Conservation (phyloP, 345 rosid species). For the Hevea brasiliensis region DNA sequence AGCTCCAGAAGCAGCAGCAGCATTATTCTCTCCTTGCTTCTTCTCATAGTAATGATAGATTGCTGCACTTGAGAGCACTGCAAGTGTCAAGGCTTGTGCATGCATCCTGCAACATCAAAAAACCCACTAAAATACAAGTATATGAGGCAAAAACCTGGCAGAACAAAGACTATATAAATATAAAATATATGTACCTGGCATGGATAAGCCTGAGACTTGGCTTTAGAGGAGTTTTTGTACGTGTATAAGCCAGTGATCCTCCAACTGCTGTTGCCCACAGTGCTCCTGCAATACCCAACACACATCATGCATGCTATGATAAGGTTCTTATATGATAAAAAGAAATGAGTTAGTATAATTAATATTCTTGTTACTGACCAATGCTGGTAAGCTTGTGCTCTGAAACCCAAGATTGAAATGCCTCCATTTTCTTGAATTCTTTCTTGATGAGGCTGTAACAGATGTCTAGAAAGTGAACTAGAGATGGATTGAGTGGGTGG, state of each 20-base stretch:
- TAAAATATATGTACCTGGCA: slow-evolving; percentile 44
- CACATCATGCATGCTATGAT: not conserved
- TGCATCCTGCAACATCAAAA: slow-evolving; percentile 48
- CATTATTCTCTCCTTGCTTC: slow-evolving; percentile 13
- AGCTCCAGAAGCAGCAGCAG: not conserved
- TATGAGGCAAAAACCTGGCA: too few species aligned
- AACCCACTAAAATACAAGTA: too few species aligned
- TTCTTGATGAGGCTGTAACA: too few species aligned
- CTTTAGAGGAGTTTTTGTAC: slow-evolving; percentile 50
- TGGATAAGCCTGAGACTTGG: slow-evolving; percentile 72
- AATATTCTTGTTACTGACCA: slow-evolving; percentile 27
- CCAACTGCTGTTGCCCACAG: slow-evolving; percentile 64
- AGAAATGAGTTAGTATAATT: not conserved
- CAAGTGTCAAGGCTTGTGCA: slow-evolving; percentile 69
- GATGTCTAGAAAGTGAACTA: too few species aligned
- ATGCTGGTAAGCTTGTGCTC: slow-evolving; percentile 65
- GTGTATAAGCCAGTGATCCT: slow-evolving; percentile 56
- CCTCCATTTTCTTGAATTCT: slow-evolving; percentile 40
- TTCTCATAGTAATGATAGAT: slow-evolving; percentile 60
- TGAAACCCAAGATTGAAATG: slow-evolving; percentile 64
- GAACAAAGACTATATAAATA: not conserved
- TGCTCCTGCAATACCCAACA: slow-evolving; percentile 42
- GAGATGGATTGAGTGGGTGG: too few species aligned
- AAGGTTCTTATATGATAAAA: too few species aligned
- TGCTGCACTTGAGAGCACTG: slow-evolving; percentile 69